Evolutionary conservation across 2,329 filamentous ascomycete species (phyloP).

Genomic region (Paracamarosporium sp.): DNA sequence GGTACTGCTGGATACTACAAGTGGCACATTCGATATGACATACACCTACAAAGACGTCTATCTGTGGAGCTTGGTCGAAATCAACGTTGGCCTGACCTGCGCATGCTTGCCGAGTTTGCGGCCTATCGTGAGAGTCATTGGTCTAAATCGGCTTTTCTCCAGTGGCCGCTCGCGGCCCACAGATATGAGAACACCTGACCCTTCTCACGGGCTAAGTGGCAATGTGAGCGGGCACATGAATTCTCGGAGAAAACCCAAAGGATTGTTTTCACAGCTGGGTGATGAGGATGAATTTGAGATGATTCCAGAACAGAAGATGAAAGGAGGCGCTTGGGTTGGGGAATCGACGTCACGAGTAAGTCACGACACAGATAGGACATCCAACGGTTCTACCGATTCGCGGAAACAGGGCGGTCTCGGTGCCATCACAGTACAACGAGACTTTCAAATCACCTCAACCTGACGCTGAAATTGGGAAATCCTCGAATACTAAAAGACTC

Average conservation of each 20-base stretch:
- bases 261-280: background rate
- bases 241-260: background rate
- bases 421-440: background rate
- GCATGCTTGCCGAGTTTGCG: conserved; percentile 29
- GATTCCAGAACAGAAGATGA: background rate
- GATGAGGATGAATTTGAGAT: conserved; percentile 2
- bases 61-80: conserved; percentile 30
- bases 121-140: conserved; percentile 22
- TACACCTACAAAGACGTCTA: conserved; percentile 36
- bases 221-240: background rate
- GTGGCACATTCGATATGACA: conserved; percentile 21
- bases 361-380: background rate
- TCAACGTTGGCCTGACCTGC: conserved; percentile 31
- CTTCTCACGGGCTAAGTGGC: conserved; percentile 16
- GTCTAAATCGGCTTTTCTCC: conserved; percentile 27
- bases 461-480: background rate
- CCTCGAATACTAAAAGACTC: too few species aligned
- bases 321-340: background rate
- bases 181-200: conserved; percentile 1
- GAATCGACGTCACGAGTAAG: background rate
- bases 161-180: conserved; percentile 22
- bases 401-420: background rate
- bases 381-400: background rate
- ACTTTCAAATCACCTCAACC: background rate
- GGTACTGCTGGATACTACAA: conserved; percentile 27